A percentile compares a stretch with the other conserved stretches of the same genome.
Evolutionary conservation across 2,329 filamentous ascomycete genomes (phyloP).

Genomic region (Calonectria pseudoreteaudii): DNA sequence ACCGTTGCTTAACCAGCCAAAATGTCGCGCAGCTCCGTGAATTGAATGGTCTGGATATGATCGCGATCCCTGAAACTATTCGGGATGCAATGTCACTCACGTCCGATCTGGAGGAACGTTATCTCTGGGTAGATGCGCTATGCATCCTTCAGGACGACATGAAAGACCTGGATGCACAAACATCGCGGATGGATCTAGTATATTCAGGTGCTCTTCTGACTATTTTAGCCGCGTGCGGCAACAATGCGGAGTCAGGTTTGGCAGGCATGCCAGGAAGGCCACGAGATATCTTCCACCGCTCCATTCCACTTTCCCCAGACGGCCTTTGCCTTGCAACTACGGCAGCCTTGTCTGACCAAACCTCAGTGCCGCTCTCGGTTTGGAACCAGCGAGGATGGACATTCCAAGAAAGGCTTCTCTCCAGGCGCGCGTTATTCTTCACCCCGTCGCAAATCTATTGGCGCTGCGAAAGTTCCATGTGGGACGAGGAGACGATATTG

Average conservation of each 20-base stretch:
- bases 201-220: slow-evolving; percentile 18
- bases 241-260: background rate
- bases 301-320: background rate
- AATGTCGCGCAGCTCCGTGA: slow-evolving; percentile 7
- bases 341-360: background rate
- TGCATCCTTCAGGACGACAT: slow-evolving; percentile 32
- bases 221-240: background rate
- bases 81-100: slow-evolving; percentile 22
- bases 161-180: background rate
- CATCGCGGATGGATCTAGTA: slow-evolving; percentile 23
- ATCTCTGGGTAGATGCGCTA: slow-evolving; percentile 32
- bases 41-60: background rate
- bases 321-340: slow-evolving; percentile 12
- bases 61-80: slow-evolving; percentile 12
- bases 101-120: background rate
- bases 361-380: background rate
- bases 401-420: slow-evolving; percentile 23
- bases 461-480: slow-evolving; percentile 16
- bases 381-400: slow-evolving; percentile 29
- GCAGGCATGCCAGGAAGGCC: background rate
- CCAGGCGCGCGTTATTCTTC: slow-evolving; percentile 22
- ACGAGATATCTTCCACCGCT: background rate
- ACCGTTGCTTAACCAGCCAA: background rate
- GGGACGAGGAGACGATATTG: slow-evolving; percentile 28
- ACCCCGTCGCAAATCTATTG: slow-evolving; percentile 27